These are phyloP conservation scores for Podila horticola DNA, from an alignment of 192 early-diverging fungal species.

Conservation along the genomic window DNA sequence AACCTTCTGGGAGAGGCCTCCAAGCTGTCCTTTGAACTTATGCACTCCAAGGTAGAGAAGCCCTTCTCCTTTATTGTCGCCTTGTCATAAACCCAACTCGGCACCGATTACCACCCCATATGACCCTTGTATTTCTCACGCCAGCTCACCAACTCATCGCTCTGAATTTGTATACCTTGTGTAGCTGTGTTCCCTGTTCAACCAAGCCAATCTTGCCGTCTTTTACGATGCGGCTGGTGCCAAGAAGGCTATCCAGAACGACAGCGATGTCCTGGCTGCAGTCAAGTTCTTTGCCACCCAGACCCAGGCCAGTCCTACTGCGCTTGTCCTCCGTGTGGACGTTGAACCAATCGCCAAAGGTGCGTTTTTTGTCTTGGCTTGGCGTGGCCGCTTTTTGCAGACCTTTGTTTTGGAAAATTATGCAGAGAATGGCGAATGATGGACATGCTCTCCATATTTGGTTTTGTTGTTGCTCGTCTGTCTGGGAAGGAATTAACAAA, in stretches of 20 bases:
- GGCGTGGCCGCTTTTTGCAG: not conserved
- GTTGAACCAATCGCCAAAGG: not conserved
- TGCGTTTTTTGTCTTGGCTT: not conserved
- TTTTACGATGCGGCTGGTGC: slow-evolving; percentile 12
- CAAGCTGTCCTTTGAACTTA: slow-evolving; percentile 11
- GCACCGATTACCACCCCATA: not conserved
- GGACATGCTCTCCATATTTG: slow-evolving; percentile 2
- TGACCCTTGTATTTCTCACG: not conserved
- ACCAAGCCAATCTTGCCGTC: slow-evolving; percentile 18
- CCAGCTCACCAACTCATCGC: not conserved
- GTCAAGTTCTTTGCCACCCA: slow-evolving; percentile 16
- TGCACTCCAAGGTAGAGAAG: slow-evolving; percentile 31
- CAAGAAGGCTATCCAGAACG: slow-evolving; percentile 5
- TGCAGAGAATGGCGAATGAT: not conserved
- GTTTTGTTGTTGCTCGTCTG: not conserved
- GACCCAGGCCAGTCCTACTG: not conserved
- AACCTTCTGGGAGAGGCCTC: slow-evolving; percentile 12
- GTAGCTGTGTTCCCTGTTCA: slow-evolving; percentile 37
- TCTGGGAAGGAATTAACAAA: not conserved
- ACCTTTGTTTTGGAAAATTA: not conserved
- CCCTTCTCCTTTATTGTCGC: not conserved
- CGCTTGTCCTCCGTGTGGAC: not conserved
- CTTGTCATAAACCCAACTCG: too few species aligned
- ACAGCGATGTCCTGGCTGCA: slow-evolving; percentile 26
- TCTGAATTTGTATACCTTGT: not conserved